phyloP scores from a whole-genome alignment of 331 rosid genomes.

The Pyrus hybrid region DNA sequence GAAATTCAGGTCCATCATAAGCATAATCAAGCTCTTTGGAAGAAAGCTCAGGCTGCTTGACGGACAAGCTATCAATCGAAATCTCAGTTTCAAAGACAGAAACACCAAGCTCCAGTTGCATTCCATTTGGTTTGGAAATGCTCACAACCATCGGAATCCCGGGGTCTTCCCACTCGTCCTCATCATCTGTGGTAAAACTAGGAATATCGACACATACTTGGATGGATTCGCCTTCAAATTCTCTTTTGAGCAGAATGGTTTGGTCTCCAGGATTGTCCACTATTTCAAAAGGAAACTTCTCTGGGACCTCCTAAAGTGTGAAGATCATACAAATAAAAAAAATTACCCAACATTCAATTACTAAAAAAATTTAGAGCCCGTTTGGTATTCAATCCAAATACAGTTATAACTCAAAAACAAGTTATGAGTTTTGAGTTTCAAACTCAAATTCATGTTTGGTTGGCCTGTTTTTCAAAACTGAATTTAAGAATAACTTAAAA shows the following conservation, averaged over 20 bases:
- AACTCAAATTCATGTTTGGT: too few relatives aligned
- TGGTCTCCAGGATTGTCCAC: conserved; percentile 70
- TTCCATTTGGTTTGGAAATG: conserved; percentile 45
- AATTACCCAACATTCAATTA: background rate
- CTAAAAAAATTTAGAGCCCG: background rate
- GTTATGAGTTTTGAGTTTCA: too few relatives aligned
- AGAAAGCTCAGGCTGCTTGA: conserved; percentile 41
- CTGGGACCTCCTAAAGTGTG: conserved; percentile 28
- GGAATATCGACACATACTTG: conserved; percentile 71
- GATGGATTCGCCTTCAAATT: conserved; percentile 54
- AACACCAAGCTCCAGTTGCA: conserved; percentile 64
- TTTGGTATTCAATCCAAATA: too few relatives aligned
- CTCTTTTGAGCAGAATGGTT: conserved; percentile 55
- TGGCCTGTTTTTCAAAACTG: too few relatives aligned
- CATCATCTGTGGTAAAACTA: conserved; percentile 14
- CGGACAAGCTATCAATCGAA: conserved; percentile 60
- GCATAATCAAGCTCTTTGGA: conserved; percentile 49
- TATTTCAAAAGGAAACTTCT: conserved; percentile 63
- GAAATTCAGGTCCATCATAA: conserved; percentile 85
- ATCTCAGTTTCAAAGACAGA: conserved; percentile 64
- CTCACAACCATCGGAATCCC: conserved; percentile 73
- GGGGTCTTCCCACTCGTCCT: conserved; percentile 16
- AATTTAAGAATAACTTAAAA: too few relatives aligned
- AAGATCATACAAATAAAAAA: background rate
- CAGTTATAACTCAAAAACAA: too few relatives aligned